These are phyloP conservation scores for Stereum hirsutum DNA, from an alignment of 1,284 basidiomycete species.

Conservation along the genomic window DNA sequence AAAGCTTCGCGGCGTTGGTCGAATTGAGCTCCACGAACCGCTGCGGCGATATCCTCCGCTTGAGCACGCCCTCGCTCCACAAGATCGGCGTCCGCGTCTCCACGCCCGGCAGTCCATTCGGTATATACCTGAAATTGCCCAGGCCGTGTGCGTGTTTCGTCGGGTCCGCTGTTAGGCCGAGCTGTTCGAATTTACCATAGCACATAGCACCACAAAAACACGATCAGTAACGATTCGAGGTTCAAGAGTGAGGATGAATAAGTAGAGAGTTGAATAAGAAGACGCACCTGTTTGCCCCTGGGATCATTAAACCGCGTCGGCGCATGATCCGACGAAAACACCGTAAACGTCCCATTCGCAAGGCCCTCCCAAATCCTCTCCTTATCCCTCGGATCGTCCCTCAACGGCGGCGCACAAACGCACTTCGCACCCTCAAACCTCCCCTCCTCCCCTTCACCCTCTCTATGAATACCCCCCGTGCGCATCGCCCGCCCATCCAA, in stretches of 20 bases:
- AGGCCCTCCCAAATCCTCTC: neutral
- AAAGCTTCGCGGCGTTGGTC: neutral
- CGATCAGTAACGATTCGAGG: too few relatives aligned
- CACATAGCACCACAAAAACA: too few relatives aligned
- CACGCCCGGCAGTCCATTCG: neutral
- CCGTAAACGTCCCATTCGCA: neutral
- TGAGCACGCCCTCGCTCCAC: neutral
- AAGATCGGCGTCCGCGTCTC: neutral
- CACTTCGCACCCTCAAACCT: neutral
- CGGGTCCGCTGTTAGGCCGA: neutral
- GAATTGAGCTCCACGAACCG: neutral
- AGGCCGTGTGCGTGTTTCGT: neutral
- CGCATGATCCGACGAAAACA: neutral
- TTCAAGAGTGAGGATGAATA: too few relatives aligned
- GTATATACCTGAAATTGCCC: neutral
- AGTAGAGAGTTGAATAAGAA: too few relatives aligned
- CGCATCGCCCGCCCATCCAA: neutral
- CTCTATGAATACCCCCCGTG: neutral
- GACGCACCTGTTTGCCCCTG: neutral
- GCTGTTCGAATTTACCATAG: too few relatives aligned
- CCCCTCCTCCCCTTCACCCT: too few relatives aligned
- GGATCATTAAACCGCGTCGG: neutral
- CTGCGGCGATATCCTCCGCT: neutral
- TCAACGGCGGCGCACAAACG: neutral
- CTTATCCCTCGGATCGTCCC: neutral